Conservation (phyloP, 805 yeast species). For the Lipomyces chichibuensis region DNA sequence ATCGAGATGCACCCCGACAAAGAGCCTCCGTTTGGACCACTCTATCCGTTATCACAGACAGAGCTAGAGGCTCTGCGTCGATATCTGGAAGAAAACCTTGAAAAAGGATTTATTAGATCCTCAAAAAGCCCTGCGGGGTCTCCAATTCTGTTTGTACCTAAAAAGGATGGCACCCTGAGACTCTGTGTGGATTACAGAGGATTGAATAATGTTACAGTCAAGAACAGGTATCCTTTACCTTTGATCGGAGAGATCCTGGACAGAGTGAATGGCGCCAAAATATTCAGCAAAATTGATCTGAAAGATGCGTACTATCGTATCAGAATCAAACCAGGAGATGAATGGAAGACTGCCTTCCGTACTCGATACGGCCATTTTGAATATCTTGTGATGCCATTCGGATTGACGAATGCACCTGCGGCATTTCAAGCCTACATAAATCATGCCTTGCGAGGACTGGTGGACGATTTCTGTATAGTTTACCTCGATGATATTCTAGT, state of each 20-base stretch:
- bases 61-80: neutral
- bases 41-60: no score
- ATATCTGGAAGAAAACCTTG: neutral
- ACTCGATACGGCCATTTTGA: conserved; percentile 37
- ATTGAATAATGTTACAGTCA: conserved; percentile 33
- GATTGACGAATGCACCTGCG: conserved; percentile 40
- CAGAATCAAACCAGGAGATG: conserved; percentile 7
- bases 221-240: conserved; percentile 36
- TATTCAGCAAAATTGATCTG: conserved; percentile 36
- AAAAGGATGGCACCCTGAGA: conserved; percentile 34
- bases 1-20: no score
- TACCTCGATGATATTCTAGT: conserved; percentile 39
- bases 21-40: no score
- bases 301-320: conserved; percentile 25
- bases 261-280: conserved; percentile 21
- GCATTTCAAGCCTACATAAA: conserved; percentile 37
- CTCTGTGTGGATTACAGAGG: conserved; percentile 36
- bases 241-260: conserved; percentile 12
- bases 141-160: conserved; percentile 34
- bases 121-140: conserved; percentile 22
- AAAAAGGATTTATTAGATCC: conserved; percentile 9
- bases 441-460: conserved; percentile 16
- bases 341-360: conserved; percentile 31
- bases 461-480: conserved; percentile 22
- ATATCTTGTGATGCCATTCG: conserved; percentile 42